Evolutionary conservation across 2,329 filamentous ascomycete species (phyloP).

Genomic region (Verruconis gallopava): DNA sequence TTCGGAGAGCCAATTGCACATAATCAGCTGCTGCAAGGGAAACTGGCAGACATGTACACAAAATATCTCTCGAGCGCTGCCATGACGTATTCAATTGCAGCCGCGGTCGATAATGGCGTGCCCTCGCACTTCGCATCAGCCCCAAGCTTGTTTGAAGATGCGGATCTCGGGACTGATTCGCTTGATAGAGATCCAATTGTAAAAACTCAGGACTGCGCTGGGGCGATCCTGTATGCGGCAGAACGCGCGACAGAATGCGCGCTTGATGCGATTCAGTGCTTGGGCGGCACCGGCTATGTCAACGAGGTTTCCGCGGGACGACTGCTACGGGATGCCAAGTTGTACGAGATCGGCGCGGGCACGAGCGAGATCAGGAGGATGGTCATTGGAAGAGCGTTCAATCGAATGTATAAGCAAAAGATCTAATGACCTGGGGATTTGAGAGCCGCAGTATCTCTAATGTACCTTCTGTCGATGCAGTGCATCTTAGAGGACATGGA

Average conservation of each 20-base stretch:
- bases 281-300: constrained; percentile 91
- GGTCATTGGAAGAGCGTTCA: constrained; percentile 87
- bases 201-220: constrained; percentile 81
- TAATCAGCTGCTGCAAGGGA: constrained; percentile 87
- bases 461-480: too few relatives aligned
- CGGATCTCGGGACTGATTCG: background rate
- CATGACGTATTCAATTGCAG: constrained; percentile 78
- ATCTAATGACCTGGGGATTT: background rate
- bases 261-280: constrained; percentile 77
- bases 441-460: too few relatives aligned
- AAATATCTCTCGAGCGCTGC: constrained; percentile 73
- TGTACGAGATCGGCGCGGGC: constrained; percentile 95
- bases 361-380: constrained; percentile 89
- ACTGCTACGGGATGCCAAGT: constrained; percentile 61
- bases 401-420: constrained; percentile 54
- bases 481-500: too few relatives aligned
- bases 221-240: constrained; percentile 83
- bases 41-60: constrained; percentile 94
- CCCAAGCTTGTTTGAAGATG: constrained; percentile 28
- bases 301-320: constrained; percentile 89
- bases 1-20: constrained; percentile 78
- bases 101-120: constrained; percentile 55
- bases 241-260: constrained; percentile 80
- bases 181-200: constrained; percentile 8
- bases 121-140: constrained; percentile 17